A percentile compares a stretch with the other conserved stretches of the same genome.
Evolutionary conservation across 148 eudicot genomes (phyloP).

Genomic region (Vaccinium vitisidaea): DNA sequence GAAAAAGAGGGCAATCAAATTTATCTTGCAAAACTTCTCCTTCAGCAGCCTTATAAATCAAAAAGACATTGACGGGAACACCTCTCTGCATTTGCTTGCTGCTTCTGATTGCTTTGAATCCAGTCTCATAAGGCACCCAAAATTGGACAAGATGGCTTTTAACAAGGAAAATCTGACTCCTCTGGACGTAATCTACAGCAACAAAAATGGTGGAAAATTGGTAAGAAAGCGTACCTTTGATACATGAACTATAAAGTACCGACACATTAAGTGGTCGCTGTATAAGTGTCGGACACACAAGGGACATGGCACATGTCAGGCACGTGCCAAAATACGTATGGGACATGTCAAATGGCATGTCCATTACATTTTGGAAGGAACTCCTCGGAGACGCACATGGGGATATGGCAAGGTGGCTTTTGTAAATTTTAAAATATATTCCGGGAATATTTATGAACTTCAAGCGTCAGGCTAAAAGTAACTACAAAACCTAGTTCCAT

Average conservation of each 20-base stretch:
- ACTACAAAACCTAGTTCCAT: no score
- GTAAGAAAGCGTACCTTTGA: background rate
- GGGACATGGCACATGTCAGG: no score
- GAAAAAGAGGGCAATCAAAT: background rate
- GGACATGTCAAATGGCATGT: background rate
- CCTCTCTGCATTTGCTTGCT: background rate
- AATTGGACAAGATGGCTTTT: background rate
- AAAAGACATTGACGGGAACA: background rate
- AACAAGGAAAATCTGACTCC: constrained; percentile 1
- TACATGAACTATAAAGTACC: background rate
- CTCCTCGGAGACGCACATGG: background rate
- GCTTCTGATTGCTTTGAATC: background rate
- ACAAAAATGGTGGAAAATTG: background rate
- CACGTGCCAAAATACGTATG: background rate
- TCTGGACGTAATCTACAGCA: background rate
- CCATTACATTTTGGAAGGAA: background rate
- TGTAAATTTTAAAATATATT: background rate
- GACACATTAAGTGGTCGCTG: background rate
- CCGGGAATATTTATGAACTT: background rate
- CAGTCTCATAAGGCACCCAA: background rate
- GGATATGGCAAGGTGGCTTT: background rate
- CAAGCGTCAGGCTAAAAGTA: background rate
- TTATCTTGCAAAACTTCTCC: background rate
- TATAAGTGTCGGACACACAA: background rate
- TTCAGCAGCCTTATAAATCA: background rate